Conservation (phyloP, 2,329 filamentous ascomycete species). For the Elsinoe australis region DNA sequence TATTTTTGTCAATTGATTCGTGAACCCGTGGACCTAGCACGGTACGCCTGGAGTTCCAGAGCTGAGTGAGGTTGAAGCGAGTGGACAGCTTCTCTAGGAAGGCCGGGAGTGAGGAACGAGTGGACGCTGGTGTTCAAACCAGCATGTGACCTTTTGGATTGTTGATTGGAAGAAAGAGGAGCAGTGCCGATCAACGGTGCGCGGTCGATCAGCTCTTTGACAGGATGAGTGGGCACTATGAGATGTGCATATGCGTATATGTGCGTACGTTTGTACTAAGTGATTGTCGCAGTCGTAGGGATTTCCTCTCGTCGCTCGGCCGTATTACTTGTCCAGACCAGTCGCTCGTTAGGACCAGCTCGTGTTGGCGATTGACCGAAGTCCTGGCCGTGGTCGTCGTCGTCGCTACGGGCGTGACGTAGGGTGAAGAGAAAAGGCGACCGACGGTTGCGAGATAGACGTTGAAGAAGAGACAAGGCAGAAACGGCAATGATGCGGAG, state of each 20-base stretch:
- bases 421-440: constrained; percentile 5
- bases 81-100: constrained; percentile 16
- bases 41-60: no score
- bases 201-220: constrained; percentile 12
- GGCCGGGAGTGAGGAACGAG: constrained; percentile 31
- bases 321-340: no score
- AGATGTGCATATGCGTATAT: constrained; percentile 14
- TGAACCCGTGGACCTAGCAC: no score
- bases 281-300: no score
- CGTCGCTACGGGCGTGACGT: constrained; percentile 10
- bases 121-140: constrained; percentile 34
- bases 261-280: constrained; percentile 1
- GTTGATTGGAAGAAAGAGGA: neutral
- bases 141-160: constrained; percentile 22
- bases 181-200: constrained; percentile 14
- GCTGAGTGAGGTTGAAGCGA: constrained; percentile 8
- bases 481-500: constrained; percentile 14
- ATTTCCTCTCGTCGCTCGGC: neutral
- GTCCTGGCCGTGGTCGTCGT: neutral
- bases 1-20: no score
- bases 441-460: constrained; percentile 14
- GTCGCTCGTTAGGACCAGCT: no score
- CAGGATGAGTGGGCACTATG: constrained; percentile 1
- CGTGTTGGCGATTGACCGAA: neutral
- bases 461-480: constrained; percentile 7